These are phyloP conservation scores for Paramecium sonneborni DNA, from an alignment of 73 alveolate genomes.

Conservation along the genomic window DNA sequence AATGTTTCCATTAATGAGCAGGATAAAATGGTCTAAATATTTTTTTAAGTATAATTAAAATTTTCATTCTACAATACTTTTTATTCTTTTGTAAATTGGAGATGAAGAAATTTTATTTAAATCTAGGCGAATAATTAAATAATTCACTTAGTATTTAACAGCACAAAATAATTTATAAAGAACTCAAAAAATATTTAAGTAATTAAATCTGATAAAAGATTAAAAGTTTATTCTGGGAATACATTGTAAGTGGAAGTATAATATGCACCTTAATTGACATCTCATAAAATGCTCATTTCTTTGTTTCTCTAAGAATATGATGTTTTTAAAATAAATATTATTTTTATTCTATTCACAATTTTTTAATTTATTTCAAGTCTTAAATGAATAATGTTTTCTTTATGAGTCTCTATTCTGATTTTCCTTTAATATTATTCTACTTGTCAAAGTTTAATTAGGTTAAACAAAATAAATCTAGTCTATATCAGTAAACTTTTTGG, in stretches of 20 bases:
- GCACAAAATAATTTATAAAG: slow-evolving; percentile 11
- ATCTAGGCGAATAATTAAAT: neutral
- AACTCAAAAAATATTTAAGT: neutral
- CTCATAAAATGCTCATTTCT: too few species aligned
- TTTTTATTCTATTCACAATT: neutral
- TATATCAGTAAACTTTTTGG: neutral
- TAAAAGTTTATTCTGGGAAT: too few species aligned
- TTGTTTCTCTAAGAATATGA: too few species aligned
- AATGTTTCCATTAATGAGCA: too few species aligned
- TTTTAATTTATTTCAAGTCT: neutral
- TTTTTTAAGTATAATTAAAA: too few species aligned
- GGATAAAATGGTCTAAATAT: too few species aligned
- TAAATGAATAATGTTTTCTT: neutral
- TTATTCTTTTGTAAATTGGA: neutral
- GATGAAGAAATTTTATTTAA: neutral
- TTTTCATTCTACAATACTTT: too few species aligned
- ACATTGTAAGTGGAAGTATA: too few species aligned
- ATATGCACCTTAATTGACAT: too few species aligned
- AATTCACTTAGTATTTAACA: neutral
- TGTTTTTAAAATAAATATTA: too few species aligned
- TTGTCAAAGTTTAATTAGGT: neutral
- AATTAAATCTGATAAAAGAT: neutral
- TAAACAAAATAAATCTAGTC: neutral
- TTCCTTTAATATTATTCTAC: neutral
- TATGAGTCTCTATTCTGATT: neutral